Percentiles rank a stretch among this genome's conserved stretches.
These are phyloP conservation scores for Pythium sp. DNA, from an alignment of 352 stramenopile genomes.

Conservation along the genomic window DNA sequence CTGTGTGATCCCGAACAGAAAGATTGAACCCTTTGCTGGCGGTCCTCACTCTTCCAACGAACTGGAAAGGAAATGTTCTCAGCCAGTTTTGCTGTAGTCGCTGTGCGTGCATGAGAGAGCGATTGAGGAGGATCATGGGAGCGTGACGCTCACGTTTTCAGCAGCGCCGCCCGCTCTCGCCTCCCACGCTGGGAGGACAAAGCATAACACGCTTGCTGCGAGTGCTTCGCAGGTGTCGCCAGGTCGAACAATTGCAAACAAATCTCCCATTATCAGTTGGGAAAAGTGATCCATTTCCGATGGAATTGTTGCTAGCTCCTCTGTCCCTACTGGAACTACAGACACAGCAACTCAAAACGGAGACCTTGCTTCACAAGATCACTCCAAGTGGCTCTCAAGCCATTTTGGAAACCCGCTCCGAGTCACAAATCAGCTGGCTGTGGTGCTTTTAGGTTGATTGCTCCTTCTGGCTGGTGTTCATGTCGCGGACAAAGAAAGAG, in stretches of 20 bases:
- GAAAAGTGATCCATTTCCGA: neutral
- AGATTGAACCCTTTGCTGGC: neutral
- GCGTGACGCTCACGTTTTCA: constrained; percentile 7
- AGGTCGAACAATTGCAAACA: constrained; percentile 1
- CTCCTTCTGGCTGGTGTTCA: neutral
- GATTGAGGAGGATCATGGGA: neutral
- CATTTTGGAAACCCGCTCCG: neutral
- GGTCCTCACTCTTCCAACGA: neutral
- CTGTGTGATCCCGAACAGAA: neutral
- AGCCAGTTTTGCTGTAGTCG: neutral
- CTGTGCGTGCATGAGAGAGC: neutral
- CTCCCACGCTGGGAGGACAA: neutral
- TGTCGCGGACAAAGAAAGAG: neutral
- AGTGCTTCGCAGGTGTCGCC: neutral
- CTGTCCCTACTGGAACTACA: neutral
- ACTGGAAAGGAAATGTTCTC: neutral
- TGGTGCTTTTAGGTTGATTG: neutral
- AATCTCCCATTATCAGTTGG: neutral
- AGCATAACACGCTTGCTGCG: neutral
- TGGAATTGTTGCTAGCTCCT: neutral
- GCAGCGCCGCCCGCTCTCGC: neutral
- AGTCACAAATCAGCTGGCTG: neutral
- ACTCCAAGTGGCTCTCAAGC: neutral
- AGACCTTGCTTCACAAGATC: neutral
- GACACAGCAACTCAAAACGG: neutral